Base-by-base conservation (phyloP, 1,284 basidiomycete species). In the Pseudozyma sp. region DNA sequence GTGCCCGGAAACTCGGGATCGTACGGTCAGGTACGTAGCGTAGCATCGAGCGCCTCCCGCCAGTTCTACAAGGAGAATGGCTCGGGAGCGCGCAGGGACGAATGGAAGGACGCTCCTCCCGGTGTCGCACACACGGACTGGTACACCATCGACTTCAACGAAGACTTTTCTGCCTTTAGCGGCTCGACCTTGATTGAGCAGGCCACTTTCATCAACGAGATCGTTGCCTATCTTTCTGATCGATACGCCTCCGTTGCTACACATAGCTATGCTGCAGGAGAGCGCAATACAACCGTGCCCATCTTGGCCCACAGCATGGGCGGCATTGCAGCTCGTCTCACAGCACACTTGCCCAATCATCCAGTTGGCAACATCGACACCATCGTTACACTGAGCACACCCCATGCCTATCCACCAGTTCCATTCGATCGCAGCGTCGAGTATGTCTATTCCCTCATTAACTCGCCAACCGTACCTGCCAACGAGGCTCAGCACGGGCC, bases 221-320 rank as follows among this genome's bases (percentile, higher is more conserved):
- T 91, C 7, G 89, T 97, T 51, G 85, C 87, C 5, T 92, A 92
- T 74, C 91, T 99, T 54, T 88, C 94, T 34, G 89, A 89, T 0
- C 86, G 89, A 31, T 98, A 98, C 82, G 89, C 89, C 0, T 71
- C 86, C 2, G 83, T 53, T 2, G 58, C 67, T 31, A 86, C 35
- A 10, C 85, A 81, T 4, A 62, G 54, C 1, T 71, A 67, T 33
- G 51, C 68, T 16, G 45, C 51, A 29, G 72, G 70, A 24, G 68
- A 68, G 40, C 42, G 79, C 70, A 51, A 79, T 51, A 39, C 79
- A 73, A 77, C 81, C 2, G 89, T 98, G 49, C 89, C 92, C 35
- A 84, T 99, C 59, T 86, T 98, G 77, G 96, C 92, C 0, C 96
- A 99, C 83, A 98, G 95, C 13, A 99, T 99, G 97, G 97, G 97